Base-by-base conservation (phyloP, 2,329 filamentous ascomycete species). In the Sporothrix globosa region DNA sequence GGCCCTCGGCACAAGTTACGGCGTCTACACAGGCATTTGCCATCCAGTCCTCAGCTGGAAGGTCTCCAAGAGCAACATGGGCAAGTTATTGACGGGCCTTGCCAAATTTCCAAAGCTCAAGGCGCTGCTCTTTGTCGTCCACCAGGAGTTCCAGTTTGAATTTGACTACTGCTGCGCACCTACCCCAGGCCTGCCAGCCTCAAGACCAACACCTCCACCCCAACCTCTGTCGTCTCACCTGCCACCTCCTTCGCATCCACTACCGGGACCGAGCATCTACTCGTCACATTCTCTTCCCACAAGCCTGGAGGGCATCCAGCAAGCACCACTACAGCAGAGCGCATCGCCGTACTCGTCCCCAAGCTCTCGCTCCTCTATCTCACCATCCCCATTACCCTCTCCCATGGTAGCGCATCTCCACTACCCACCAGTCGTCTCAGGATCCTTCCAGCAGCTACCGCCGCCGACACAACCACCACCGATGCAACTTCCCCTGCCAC, bases 61-160 rank as follows among this genome's bases (percentile, higher is more conserved):
- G 71, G 79, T 80, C 48, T 80, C 81, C 66, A 81, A 80, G 74
- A 81, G 78, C 61, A 83, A 82, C 74, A 81, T 83, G 79, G 76
- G 76, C 21, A 81, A 80, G 71, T 77, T 84, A 70, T 77, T 84
- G 27, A 75, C 78, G 5, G 78, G 78, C 24, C 76, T 84, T 19
- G 79, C 80, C 34, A 81, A 80, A 69, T 83, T 84, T 39, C 75
- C 77, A 0, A 77, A 76, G 50, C 77, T 84, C 48, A 77, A 79
- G 72, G 79, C 78, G 46, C 77, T 84, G 60, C 77, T 84, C 9
- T 80, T 84, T 39, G 78, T 84, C 21, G 81, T 84, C 3, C 82
- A 83, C 72, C 83, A 84, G 72, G 82, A 83, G 68, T 83, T 83
- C 58, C 81, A 82, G 39, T 83, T 84, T 73, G 82, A 81, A 71